Percentiles rank a stretch among this genome's conserved stretches.
These are phyloP conservation scores for Paraphaeosphaeria minitans DNA, from an alignment of 2,329 filamentous ascomycete species.

Conservation along the genomic window DNA sequence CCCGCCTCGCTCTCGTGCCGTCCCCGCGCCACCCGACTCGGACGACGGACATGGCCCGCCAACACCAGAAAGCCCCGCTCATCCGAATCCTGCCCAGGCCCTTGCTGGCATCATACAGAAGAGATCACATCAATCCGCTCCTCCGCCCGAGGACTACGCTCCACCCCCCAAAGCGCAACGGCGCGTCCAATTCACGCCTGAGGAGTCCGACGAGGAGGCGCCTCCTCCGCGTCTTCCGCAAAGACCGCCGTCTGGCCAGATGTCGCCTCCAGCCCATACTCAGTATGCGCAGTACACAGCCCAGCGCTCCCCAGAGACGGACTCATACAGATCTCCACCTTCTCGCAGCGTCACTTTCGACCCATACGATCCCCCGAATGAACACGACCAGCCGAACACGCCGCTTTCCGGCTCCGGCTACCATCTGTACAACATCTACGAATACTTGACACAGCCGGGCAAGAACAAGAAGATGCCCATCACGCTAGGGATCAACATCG, in stretches of 20 bases:
- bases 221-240: slow-evolving; percentile 64
- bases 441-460: slow-evolving; percentile 96
- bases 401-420: slow-evolving; percentile 74
- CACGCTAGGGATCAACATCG: slow-evolving; percentile 90
- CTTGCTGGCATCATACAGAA: slow-evolving; percentile 60
- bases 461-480: slow-evolving; percentile 98
- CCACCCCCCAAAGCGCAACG: slow-evolving; percentile 58
- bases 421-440: slow-evolving; percentile 94
- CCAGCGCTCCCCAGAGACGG: slow-evolving; percentile 47
- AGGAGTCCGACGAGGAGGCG: slow-evolving; percentile 70
- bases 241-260: slow-evolving; percentile 63
- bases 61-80: slow-evolving; percentile 52
- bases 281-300: slow-evolving; percentile 49
- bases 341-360: slow-evolving; percentile 46
- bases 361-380: slow-evolving; percentile 51
- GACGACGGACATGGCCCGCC: slow-evolving; percentile 51
- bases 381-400: slow-evolving; percentile 34
- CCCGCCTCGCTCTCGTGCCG: slow-evolving; percentile 46
- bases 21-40: slow-evolving; percentile 48
- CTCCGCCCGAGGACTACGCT: slow-evolving; percentile 49
- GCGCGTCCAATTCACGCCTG: slow-evolving; percentile 64
- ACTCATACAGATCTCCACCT: slow-evolving; percentile 44
- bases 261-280: slow-evolving; percentile 53
- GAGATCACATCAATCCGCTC: slow-evolving; percentile 48
- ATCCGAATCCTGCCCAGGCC: slow-evolving; percentile 63